phyloP scores from a whole-genome alignment of 2,329 filamentous ascomycete species.

The Trichoderma oligosporum region DNA sequence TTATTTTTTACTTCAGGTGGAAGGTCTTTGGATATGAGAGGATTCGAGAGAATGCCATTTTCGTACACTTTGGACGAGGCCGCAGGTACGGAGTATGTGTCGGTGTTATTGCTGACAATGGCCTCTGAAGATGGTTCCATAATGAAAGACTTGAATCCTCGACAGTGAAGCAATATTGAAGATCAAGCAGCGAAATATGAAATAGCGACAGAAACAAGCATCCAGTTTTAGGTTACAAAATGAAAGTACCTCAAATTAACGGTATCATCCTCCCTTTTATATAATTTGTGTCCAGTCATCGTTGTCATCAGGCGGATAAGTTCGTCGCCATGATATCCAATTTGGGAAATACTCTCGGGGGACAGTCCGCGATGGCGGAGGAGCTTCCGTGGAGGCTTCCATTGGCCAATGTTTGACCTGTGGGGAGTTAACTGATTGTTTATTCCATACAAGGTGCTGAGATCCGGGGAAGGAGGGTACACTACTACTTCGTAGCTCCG shows the following conservation, averaged over 20 bases:
- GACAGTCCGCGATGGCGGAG: not conserved
- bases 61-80: conserved; percentile 5
- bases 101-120: not conserved
- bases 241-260: no score
- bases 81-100: conserved; percentile 4
- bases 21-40: conserved; percentile 7
- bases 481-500: not conserved
- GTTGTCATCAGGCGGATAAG: not conserved
- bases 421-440: not conserved
- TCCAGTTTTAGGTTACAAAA: not conserved
- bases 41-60: not conserved
- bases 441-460: not conserved
- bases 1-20: not conserved
- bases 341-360: not conserved
- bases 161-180: not conserved
- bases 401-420: not conserved
- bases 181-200: not conserved
- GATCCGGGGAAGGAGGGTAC: no score
- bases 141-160: not conserved
- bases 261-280: not conserved
- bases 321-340: no score
- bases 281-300: not conserved
- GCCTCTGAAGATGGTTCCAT: not conserved
- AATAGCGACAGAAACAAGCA: not conserved
- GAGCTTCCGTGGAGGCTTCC: not conserved